Evolutionary conservation across 1,284 basidiomycete species (phyloP).

Genomic region (Ceratobasidium theobromae): DNA sequence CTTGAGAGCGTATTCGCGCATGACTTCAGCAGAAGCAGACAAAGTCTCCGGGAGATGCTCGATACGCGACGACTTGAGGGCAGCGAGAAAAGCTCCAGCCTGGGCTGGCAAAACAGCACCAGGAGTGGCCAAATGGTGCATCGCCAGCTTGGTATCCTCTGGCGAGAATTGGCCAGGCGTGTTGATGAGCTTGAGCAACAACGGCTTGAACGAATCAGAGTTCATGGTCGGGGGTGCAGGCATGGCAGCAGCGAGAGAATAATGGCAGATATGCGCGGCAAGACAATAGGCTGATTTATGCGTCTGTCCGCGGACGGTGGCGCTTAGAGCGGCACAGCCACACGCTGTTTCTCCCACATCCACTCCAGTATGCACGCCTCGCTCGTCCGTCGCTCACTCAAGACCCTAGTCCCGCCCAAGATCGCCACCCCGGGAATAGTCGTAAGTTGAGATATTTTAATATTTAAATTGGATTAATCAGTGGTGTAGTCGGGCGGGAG

Average conservation of each 20-base stretch:
- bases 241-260: background rate
- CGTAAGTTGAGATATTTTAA: constrained; percentile 51
- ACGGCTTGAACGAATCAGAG: constrained; percentile 68
- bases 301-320: background rate
- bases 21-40: constrained; percentile 71
- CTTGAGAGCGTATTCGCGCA: constrained; percentile 64
- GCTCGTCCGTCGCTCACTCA: constrained; percentile 77
- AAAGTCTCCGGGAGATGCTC: constrained; percentile 75
- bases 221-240: background rate
- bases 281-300: too few species aligned
- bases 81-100: constrained; percentile 81
- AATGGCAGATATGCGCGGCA: too few species aligned
- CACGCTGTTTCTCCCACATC: constrained; percentile 20
- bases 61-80: constrained; percentile 72
- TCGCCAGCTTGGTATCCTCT: constrained; percentile 66
- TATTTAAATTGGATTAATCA: constrained; percentile 4
- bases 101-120: constrained; percentile 61
- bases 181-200: constrained; percentile 75
- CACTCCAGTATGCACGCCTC: constrained; percentile 69
- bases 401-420: constrained; percentile 88
- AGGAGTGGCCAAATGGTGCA: constrained; percentile 73
- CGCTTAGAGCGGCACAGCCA: background rate
- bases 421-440: constrained; percentile 88
- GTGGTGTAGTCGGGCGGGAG: constrained; percentile 66
- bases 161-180: constrained; percentile 73